Evolutionary conservation across 2,329 filamentous ascomycete genomes (phyloP).

Genomic region (Ophiocordyceps australis): DNA sequence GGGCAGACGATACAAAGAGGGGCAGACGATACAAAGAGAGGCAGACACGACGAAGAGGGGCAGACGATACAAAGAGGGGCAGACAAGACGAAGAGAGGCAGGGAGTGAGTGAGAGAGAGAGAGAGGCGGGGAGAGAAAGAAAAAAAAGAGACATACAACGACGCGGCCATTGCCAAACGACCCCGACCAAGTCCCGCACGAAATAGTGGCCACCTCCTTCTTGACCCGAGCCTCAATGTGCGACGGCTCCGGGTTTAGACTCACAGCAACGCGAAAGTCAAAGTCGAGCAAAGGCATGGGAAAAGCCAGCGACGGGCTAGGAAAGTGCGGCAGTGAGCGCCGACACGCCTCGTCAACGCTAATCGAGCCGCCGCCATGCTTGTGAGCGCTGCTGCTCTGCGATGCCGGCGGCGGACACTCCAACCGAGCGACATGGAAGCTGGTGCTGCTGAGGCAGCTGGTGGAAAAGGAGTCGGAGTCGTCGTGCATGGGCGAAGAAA

Average conservation of each 20-base stretch:
- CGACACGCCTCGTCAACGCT: constrained; percentile 19
- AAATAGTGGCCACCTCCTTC: constrained; percentile 30
- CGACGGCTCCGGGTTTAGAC: constrained; percentile 22
- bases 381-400: background rate
- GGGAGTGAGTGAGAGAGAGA: no score
- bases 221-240: constrained; percentile 22
- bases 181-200: constrained; percentile 26
- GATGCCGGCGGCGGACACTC: no score
- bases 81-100: no score
- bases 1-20: no score
- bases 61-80: no score
- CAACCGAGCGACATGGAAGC: no score
- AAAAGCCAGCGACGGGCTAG: constrained; percentile 21
- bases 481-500: no score
- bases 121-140: no score
- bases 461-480: no score
- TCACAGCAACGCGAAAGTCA: constrained; percentile 30
- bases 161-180: constrained; percentile 28
- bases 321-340: constrained; percentile 19
- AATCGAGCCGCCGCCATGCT: constrained; percentile 1
- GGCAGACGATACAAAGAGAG: no score
- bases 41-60: no score
- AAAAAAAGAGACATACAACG: constrained; percentile 22
- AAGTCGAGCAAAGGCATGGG: constrained; percentile 26
- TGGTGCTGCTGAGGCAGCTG: no score